Evolutionary conservation across 352 stramenopile species (phyloP), one percentile per base, ranked within the genome.

Genomic region (Discostella stelligera): DNA sequence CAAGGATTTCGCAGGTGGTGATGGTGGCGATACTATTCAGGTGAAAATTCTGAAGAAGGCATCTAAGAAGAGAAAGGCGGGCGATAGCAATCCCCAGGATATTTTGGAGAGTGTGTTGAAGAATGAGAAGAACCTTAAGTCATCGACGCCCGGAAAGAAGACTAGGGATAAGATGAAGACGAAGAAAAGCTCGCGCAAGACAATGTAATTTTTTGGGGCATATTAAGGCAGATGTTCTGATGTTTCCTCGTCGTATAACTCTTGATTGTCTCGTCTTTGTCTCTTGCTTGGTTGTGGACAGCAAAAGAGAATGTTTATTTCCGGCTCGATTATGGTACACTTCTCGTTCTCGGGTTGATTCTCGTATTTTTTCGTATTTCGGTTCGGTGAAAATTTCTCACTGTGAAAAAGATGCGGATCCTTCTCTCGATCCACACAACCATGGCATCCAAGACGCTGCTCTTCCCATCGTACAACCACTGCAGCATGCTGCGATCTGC

Each of bases 61-160:
- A 18, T 44, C 37, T 10, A 75, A 77, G 25, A 72, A 86, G 23
- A 69, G 53, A 58, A 91, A 90, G 53, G 61, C 27, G 27, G 86
- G 95, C 25, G 82, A 87, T 41, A 6, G 2, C 27, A 67, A 88
- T 20, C 82, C 94, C n/a, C 77, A 87, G 23, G 68, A 88, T 87
- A 81, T 66, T 82, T 91, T 78, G 88, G 95, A 78, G 92, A 73
- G 46, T 49, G 63, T 75, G 20, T 52, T 97, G 71, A 88, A 96
- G 52, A 94, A 94, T 80, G 95, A 88, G 74, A 96, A 95, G 82
- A 94, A 95, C 72, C 86, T 90, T 55, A 86, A 87, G 74, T 80
- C 80, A 30, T 87, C 90, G 52, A 82, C 87, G 4, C 89, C 93
- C 37, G 78, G 11, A 66, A 86, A 50, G 74, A 88, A 67, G 76